These are phyloP conservation scores for Suillus americanus DNA, from an alignment of 768 basidiomycete species.

Conservation along the genomic window DNA sequence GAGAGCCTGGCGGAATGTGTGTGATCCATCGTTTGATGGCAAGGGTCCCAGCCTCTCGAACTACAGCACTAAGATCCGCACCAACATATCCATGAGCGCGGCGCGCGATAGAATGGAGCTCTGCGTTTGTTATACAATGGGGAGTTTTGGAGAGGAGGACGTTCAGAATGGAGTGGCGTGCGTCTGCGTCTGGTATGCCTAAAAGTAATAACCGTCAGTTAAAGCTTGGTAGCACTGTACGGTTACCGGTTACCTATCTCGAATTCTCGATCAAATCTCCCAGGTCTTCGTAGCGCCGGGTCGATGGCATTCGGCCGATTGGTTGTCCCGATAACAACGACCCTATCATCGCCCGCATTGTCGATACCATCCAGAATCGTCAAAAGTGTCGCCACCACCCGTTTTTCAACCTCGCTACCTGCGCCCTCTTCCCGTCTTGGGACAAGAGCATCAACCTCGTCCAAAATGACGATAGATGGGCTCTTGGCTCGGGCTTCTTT, in stretches of 20 bases:
- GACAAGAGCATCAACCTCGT: constrained; percentile 94
- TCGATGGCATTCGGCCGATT: constrained; percentile 96
- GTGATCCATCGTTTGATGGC: constrained; percentile 85
- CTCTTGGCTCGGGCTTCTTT: constrained; percentile 75
- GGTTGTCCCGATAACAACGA: constrained; percentile 95
- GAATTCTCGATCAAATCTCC: constrained; percentile 91
- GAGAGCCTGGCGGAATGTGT: constrained; percentile 10
- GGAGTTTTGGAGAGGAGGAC: constrained; percentile 84
- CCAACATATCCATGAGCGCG: constrained; percentile 96
- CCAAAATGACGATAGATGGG: constrained; percentile 92
- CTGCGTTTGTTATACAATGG: constrained; percentile 57
- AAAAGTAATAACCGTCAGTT: constrained; percentile 1
- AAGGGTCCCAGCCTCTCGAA: constrained; percentile 88
- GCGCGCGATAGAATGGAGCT: constrained; percentile 66
- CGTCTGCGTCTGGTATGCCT: constrained; percentile 89
- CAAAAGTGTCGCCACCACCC: constrained; percentile 92
- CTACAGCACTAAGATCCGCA: constrained; percentile 89
- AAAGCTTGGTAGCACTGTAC: constrained; percentile 1
- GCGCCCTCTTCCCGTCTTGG: constrained; percentile 87
- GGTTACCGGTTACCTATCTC: constrained; percentile 70
- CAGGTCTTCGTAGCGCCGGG: constrained; percentile 86
- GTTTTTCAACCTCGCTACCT: constrained; percentile 92
- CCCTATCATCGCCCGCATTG: constrained; percentile 49
- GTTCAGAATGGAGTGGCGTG: constrained; percentile 82
- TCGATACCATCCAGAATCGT: constrained; percentile 94